Evolutionary conservation across 2,329 filamentous ascomycete genomes (phyloP).

Genomic region (Colletotrichum coccodes): DNA sequence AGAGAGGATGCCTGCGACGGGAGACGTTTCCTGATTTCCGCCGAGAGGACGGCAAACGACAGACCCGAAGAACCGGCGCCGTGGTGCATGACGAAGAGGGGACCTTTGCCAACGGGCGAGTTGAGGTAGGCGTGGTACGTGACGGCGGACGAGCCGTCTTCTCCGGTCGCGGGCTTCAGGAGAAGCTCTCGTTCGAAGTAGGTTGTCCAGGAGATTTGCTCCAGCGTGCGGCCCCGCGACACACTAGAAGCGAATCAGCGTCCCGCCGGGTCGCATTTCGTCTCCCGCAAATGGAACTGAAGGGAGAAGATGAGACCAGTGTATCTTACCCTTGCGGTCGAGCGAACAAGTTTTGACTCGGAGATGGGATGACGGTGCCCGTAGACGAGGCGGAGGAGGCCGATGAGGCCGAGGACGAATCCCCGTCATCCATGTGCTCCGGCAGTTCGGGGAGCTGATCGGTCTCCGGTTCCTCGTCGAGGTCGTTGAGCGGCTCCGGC

Average conservation of each 20-base stretch:
- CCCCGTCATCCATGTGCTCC: conserved; percentile 65
- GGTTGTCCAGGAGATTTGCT: conserved; percentile 84
- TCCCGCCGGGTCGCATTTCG: background rate
- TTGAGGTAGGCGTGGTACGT: conserved; percentile 89
- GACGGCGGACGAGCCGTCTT: conserved; percentile 51
- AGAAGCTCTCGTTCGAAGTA: conserved; percentile 92
- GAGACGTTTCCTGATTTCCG: conserved; percentile 80
- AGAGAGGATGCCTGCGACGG: conserved; percentile 87
- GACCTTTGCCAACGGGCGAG: conserved; percentile 78
- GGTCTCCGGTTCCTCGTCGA: conserved; percentile 61
- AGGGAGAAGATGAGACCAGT: conserved; percentile 10
- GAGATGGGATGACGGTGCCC: conserved; percentile 87
- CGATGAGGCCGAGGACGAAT: conserved; percentile 76
- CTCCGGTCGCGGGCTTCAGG: conserved; percentile 57
- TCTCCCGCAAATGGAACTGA: background rate
- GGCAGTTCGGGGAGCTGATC: conserved; percentile 58
- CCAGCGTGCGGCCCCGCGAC: conserved; percentile 61
- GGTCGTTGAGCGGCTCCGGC: conserved; percentile 60
- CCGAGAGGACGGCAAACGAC: conserved; percentile 85
- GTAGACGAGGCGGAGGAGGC: conserved; percentile 84
- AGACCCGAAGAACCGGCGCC: conserved; percentile 89
- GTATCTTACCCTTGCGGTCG: conserved; percentile 71
- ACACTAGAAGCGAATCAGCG: conserved; percentile 23
- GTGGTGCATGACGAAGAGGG: conserved; percentile 93
- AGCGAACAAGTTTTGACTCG: conserved; percentile 78